Conservation (phyloP, 2,329 filamentous ascomycete genomes). For the Pestalotiopsis sp. region DNA sequence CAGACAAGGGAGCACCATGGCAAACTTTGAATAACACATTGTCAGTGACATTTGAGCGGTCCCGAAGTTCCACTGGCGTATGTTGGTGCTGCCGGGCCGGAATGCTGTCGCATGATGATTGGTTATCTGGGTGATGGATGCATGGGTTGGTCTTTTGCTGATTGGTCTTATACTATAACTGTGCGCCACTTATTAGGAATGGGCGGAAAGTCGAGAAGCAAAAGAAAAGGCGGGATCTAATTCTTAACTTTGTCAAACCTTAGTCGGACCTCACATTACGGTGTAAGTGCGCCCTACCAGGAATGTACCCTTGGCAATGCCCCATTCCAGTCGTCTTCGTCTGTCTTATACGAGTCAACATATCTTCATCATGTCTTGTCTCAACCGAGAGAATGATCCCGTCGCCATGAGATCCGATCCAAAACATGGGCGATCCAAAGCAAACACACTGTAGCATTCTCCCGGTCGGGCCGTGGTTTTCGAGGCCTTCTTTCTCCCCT, state of each 20-base stretch:
- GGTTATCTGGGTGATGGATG: neutral
- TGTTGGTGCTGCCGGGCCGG: neutral
- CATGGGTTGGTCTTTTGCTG: neutral
- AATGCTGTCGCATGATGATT: constrained; percentile 10
- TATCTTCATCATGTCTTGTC: neutral
- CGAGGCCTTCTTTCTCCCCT: neutral
- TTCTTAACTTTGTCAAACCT: neutral
- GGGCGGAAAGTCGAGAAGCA: neutral
- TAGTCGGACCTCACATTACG: constrained; percentile 3
- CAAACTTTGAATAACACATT: neutral
- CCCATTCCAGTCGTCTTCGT: neutral
- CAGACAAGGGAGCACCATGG: neutral
- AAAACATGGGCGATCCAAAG: neutral
- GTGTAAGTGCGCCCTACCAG: neutral
- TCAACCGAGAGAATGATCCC: neutral
- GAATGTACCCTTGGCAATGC: neutral
- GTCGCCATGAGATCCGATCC: neutral
- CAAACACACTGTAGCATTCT: neutral
- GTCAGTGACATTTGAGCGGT: neutral
- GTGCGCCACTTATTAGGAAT: neutral
- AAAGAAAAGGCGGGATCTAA: neutral
- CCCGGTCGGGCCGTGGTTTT: neutral
- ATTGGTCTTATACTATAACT: constrained; percentile 6
- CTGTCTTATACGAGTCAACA: neutral
- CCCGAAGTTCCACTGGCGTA: neutral